Percentiles rank a stretch among this genome's conserved stretches.
These are phyloP conservation scores for Leonotis leonurus DNA, from an alignment of 257 asterid genomes.

Conservation along the genomic window DNA sequence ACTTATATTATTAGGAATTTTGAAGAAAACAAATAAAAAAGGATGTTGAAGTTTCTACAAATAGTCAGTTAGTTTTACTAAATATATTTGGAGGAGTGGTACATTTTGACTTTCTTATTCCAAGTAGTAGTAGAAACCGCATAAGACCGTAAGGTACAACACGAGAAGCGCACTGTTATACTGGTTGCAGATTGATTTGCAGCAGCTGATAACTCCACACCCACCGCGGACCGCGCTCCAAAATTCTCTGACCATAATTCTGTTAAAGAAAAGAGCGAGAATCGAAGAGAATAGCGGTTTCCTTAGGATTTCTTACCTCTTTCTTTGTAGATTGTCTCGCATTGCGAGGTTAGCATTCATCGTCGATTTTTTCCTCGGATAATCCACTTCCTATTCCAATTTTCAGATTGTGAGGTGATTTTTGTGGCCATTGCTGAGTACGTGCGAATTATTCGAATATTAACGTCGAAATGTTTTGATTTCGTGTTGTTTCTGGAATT, in stretches of 20 bases:
- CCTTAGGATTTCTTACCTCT: conserved; percentile 8
- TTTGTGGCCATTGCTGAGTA: not conserved
- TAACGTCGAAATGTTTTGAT: not conserved
- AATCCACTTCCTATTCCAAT: not conserved
- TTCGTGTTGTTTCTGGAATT: not conserved
- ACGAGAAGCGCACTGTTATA: not conserved
- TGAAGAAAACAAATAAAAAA: too few relatives aligned
- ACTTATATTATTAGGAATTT: too few relatives aligned
- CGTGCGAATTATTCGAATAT: not conserved
- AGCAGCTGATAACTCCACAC: conserved; percentile 6
- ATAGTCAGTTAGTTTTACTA: too few relatives aligned
- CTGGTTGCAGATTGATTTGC: not conserved
- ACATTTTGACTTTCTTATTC: not conserved
- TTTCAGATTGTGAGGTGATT: not conserved
- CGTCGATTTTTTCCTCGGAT: not conserved
- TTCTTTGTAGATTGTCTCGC: conserved; percentile 14
- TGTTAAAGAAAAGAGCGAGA: not conserved
- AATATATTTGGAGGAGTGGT: not conserved
- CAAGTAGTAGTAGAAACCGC: not conserved
- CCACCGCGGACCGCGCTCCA: conserved; percentile 4
- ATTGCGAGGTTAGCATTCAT: conserved; percentile 20
- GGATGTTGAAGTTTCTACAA: too few relatives aligned
- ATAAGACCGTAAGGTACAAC: conserved; percentile 11
- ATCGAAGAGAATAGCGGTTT: not conserved
- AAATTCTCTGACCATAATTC: conserved; percentile 12